A percentile compares a stretch with the other conserved stretches of the same genome.
Conservation (phyloP, 768 basidiomycete species). For the Pilatotrama ljubarskyi region DNA sequence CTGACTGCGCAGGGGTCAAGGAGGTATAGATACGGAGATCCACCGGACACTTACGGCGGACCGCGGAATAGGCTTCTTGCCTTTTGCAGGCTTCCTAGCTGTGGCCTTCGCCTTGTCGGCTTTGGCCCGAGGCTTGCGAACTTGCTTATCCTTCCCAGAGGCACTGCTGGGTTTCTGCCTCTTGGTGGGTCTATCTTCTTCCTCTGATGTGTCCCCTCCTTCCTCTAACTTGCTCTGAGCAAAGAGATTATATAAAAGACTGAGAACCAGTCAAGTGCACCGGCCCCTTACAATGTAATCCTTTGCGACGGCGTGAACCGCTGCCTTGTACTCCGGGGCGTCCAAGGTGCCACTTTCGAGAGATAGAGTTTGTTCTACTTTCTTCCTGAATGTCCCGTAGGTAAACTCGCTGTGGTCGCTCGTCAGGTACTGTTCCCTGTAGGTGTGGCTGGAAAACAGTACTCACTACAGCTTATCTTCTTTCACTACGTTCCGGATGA, state of each 20-base stretch:
- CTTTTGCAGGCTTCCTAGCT: neutral
- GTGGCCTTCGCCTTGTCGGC: too few relatives aligned
- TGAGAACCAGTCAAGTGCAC: neutral
- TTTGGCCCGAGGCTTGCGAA: neutral
- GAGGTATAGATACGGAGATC: neutral
- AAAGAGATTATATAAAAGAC: neutral
- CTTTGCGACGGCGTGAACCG: slow-evolving; percentile 29
- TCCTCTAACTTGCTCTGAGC: neutral
- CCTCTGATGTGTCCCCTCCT: neutral
- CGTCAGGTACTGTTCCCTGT: too few relatives aligned
- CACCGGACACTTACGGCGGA: slow-evolving; percentile 1
- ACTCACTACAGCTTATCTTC: slow-evolving; percentile 35
- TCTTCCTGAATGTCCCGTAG: slow-evolving; percentile 48
- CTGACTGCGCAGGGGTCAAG: neutral
- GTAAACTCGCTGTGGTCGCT: slow-evolving; percentile 43
- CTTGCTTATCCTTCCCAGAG: neutral
- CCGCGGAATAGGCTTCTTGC: slow-evolving; percentile 4
- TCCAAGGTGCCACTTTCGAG: slow-evolving; percentile 49
- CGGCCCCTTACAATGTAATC: slow-evolving; percentile 11
- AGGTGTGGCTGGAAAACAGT: too few relatives aligned
- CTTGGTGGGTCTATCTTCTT: neutral
- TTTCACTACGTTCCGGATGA: slow-evolving; percentile 30
- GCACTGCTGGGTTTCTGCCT: neutral
- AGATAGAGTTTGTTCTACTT: slow-evolving; percentile 47
- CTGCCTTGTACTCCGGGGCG: slow-evolving; percentile 43